Conservation (phyloP, 106 monocot genomes). For the Iris macrosiphon region DNA sequence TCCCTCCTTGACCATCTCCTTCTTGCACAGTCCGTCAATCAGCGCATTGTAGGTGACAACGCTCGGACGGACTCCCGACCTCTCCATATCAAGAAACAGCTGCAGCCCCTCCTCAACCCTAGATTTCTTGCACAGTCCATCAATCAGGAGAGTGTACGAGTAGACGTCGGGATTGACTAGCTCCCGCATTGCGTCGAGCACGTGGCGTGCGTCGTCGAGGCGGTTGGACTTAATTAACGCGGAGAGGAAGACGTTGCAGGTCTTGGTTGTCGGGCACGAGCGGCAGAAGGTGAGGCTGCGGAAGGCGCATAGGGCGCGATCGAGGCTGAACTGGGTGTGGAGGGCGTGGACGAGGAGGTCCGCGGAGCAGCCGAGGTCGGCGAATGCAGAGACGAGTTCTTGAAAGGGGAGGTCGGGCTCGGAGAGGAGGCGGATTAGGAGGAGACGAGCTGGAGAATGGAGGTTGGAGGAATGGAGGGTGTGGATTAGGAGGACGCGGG, state of each 20-base stretch:
- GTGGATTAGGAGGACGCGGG: slow-evolving; percentile 49
- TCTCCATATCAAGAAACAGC: slow-evolving; percentile 66
- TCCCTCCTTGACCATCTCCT: slow-evolving; percentile 39
- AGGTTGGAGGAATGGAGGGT: slow-evolving; percentile 28
- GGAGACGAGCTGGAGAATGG: slow-evolving; percentile 31
- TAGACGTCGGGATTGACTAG: slow-evolving; percentile 38
- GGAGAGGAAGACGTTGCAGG: slow-evolving; percentile 52
- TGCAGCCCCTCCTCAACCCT: slow-evolving; percentile 31
- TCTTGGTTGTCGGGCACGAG: slow-evolving; percentile 35
- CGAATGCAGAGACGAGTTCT: slow-evolving; percentile 5
- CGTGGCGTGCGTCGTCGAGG: slow-evolving; percentile 13
- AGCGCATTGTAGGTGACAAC: slow-evolving; percentile 77
- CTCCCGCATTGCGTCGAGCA: slow-evolving; percentile 67
- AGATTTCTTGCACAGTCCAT: slow-evolving; percentile 48
- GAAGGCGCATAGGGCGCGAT: slow-evolving; percentile 37
- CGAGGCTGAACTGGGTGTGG: slow-evolving; percentile 29
- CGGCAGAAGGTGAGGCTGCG: slow-evolving; percentile 21
- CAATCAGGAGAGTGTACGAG: slow-evolving; percentile 62
- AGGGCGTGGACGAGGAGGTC: slow-evolving; percentile 46
- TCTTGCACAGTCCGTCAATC: slow-evolving; percentile 75
- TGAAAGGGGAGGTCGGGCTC: slow-evolving; percentile 15
- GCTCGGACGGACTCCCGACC: slow-evolving; percentile 26
- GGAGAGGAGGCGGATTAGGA: slow-evolving; percentile 30
- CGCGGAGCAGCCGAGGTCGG: slow-evolving; percentile 2
- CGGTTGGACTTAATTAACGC: slow-evolving; percentile 15